Percentiles rank a stretch among this genome's conserved stretches.
phyloP scores from a whole-genome alignment of 2,329 filamentous ascomycete genomes.

The Talaromyces sp. region DNA sequence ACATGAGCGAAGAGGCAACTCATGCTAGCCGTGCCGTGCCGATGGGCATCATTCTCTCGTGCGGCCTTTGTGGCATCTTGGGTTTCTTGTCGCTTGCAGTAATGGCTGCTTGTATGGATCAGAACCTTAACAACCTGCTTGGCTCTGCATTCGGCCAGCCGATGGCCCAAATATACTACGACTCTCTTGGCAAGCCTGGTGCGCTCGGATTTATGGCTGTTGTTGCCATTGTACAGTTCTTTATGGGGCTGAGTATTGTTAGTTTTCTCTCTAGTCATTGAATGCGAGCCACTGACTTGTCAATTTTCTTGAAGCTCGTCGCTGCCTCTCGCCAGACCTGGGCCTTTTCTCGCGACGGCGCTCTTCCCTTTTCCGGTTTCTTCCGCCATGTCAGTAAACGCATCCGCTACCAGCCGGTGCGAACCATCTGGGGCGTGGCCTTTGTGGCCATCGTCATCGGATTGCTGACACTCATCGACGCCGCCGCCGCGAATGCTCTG shows the following conservation, averaged over 20 bases:
- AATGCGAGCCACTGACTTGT: background rate
- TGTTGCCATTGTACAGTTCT: slow-evolving; percentile 56
- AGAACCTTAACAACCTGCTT: slow-evolving; percentile 46
- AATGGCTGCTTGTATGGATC: slow-evolving; percentile 52
- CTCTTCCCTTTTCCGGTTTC: slow-evolving; percentile 54
- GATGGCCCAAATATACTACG: slow-evolving; percentile 55
- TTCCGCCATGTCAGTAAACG: slow-evolving; percentile 51
- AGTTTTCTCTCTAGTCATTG: background rate
- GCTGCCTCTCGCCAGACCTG: slow-evolving; percentile 57
- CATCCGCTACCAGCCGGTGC: slow-evolving; percentile 53
- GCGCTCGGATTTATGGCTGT: slow-evolving; percentile 55
- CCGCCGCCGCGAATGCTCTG: slow-evolving; percentile 52
- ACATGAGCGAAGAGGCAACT: slow-evolving; percentile 56
- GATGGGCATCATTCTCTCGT: slow-evolving; percentile 53
- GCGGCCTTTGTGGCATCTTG: slow-evolving; percentile 51
- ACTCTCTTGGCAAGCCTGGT: slow-evolving; percentile 54
- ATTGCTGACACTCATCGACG: slow-evolving; percentile 53
- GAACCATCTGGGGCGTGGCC: slow-evolving; percentile 51
- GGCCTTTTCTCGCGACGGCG: slow-evolving; percentile 59
- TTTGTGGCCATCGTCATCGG: slow-evolving; percentile 49
- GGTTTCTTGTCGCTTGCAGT: slow-evolving; percentile 55
- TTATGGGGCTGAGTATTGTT: slow-evolving; percentile 50
- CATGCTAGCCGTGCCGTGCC: slow-evolving; percentile 57
- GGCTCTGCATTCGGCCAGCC: slow-evolving; percentile 52
- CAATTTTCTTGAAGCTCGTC: slow-evolving; percentile 34